A percentile compares a stretch with the other conserved stretches of the same genome.
These are phyloP conservation scores for Rhodosporidiobolus sp. DNA, from an alignment of 768 basidiomycete genomes.

Conservation along the genomic window DNA sequence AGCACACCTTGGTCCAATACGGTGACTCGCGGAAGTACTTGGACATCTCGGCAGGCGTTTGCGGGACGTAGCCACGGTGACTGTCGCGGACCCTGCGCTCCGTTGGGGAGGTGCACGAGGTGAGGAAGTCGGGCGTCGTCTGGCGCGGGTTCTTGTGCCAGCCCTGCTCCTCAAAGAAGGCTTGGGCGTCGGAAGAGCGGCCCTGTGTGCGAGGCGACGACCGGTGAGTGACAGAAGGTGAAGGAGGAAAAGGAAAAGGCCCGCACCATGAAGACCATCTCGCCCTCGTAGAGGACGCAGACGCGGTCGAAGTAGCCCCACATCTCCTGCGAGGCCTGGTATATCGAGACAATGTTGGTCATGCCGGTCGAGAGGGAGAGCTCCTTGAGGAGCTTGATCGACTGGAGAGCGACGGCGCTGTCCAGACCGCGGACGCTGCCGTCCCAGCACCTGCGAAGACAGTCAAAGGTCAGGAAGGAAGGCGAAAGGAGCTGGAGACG, in stretches of 20 bases:
- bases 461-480: neutral
- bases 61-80: constrained; percentile 46
- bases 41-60: constrained; percentile 53
- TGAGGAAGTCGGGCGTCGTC: constrained; percentile 50
- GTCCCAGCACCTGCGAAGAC: neutral
- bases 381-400: constrained; percentile 12
- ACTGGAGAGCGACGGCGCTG: constrained; percentile 44
- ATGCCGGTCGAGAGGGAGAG: constrained; percentile 25
- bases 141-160: constrained; percentile 48
- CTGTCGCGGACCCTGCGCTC: constrained; percentile 63
- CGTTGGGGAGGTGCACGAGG: constrained; percentile 54
- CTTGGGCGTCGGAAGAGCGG: constrained; percentile 60
- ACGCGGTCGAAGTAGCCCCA: constrained; percentile 70
- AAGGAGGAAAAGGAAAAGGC: neutral
- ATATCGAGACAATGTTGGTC: constrained; percentile 19
- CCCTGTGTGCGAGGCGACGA: constrained; percentile 49
- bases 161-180: constrained; percentile 67
- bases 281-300: constrained; percentile 66
- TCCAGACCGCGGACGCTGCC: constrained; percentile 45
- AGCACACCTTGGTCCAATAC: neutral
- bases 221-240: neutral
- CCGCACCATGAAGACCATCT: constrained; percentile 63
- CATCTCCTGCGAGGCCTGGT: constrained; percentile 63
- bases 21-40: constrained; percentile 49
- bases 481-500: neutral